These are phyloP conservation scores for Pseudogymnoascus sp. DNA, from an alignment of 2,329 filamentous ascomycete genomes.

Conservation along the genomic window DNA sequence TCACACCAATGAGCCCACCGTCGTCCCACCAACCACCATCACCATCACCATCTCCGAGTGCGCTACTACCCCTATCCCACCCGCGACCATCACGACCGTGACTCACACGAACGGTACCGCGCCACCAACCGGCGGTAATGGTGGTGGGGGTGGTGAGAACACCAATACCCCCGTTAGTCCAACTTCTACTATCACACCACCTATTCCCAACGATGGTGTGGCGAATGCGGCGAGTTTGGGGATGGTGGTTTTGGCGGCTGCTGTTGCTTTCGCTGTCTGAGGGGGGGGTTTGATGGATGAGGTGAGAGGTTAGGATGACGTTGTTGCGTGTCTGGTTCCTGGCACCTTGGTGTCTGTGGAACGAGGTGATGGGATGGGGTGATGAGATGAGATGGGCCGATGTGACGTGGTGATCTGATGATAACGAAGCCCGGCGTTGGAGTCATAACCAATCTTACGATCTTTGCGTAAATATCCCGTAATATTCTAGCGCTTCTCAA, in stretches of 20 bases:
- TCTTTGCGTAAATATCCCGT: too few relatives aligned
- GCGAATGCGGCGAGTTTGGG: background rate
- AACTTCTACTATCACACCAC: background rate
- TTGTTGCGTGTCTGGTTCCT: too few relatives aligned
- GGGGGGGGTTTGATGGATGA: too few relatives aligned
- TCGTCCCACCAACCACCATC: slow-evolving; percentile 7
- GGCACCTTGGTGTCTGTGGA: too few relatives aligned
- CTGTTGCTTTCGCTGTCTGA: background rate
- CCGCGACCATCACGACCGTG: slow-evolving; percentile 10
- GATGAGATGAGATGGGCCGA: background rate
- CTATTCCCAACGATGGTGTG: background rate
- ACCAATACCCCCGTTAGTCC: background rate
- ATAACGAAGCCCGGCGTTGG: background rate
- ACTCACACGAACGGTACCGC: background rate
- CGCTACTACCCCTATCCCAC: slow-evolving; percentile 10
- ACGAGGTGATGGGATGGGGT: background rate
- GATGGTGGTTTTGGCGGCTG: background rate
- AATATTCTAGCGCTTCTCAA: too few relatives aligned
- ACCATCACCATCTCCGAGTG: slow-evolving; percentile 6
- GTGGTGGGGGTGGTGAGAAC: background rate
- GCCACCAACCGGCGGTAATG: background rate
- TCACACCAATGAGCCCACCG: background rate
- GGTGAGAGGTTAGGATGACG: too few relatives aligned
- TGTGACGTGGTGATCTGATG: background rate
- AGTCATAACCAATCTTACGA: too few relatives aligned